These are phyloP conservation scores for Metroxylon sagu DNA, from an alignment of 176 grass and related monocot genomes.

Conservation along the genomic window DNA sequence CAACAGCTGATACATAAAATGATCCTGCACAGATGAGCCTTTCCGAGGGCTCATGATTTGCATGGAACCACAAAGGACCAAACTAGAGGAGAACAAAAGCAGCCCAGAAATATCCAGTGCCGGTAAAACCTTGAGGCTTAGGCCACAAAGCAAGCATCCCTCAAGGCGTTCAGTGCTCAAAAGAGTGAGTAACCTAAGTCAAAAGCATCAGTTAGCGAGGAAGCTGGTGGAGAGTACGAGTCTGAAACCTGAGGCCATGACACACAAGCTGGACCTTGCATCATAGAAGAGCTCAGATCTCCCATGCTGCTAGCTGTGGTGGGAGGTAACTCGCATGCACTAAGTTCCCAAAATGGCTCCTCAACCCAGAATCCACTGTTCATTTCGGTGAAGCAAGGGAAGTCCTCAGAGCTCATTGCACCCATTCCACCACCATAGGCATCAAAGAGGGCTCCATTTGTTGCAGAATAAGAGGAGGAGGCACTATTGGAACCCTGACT, in stretches of 20 bases:
- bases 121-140: no score
- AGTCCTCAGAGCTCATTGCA: background rate
- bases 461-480: conserved; percentile 3
- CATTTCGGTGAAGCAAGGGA: background rate
- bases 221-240: background rate
- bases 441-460: background rate
- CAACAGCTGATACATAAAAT: no score
- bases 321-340: background rate
- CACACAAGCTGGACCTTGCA: background rate
- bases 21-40: no score
- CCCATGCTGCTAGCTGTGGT: background rate
- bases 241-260: conserved; percentile 3
- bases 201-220: background rate
- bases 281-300: background rate
- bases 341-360: conserved; percentile 4
- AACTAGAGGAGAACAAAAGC: no score
- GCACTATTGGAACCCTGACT: background rate
- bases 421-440: background rate
- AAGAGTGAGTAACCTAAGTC: conserved; percentile 5
- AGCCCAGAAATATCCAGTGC: no score
- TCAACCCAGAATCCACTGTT: background rate
- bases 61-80: no score
- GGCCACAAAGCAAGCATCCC: no score
- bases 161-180: background rate
- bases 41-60: no score